Evolutionary conservation across 192 early-diverging fungal genomes (phyloP).

Genomic region (Coemansia sp.): DNA sequence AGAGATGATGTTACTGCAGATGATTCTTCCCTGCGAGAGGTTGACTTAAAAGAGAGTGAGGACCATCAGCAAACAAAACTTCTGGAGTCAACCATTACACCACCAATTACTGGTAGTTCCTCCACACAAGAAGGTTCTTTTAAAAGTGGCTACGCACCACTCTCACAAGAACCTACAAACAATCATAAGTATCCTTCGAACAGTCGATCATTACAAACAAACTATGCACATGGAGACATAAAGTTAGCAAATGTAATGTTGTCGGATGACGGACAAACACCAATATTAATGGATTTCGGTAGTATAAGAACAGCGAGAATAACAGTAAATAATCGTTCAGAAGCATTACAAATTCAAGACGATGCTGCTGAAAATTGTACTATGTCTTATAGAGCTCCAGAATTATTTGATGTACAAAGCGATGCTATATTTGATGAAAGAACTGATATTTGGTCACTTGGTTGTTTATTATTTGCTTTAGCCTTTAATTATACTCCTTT

Average conservation of each 20-base stretch:
- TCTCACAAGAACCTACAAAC: not conserved
- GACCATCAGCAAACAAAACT: not conserved
- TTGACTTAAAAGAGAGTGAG: not conserved
- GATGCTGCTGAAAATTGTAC: conserved; percentile 68
- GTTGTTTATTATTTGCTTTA: conserved; percentile 71
- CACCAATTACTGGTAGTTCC: not conserved
- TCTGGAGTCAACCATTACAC: not conserved
- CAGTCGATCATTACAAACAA: not conserved
- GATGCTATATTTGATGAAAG: conserved; percentile 62
- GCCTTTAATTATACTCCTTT: conserved; percentile 71
- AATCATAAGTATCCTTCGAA: not conserved
- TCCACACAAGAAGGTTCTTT: conserved; percentile 17
- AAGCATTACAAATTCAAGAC: conserved; percentile 70
- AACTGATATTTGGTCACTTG: conserved; percentile 78
- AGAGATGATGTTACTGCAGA: not conserved
- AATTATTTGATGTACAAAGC: conserved; percentile 76
- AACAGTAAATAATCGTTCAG: conserved; percentile 53
- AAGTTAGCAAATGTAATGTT: conserved; percentile 76
- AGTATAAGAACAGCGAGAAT: conserved; percentile 62
- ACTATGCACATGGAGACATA: conserved; percentile 72
- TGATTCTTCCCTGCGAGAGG: not conserved
- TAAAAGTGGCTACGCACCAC: not conserved
- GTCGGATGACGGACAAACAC: conserved; percentile 62
- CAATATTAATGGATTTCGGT: conserved; percentile 79
- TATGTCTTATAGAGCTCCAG: conserved; percentile 76